Percentiles rank a stretch among this genome's conserved stretches.
phyloP scores from a whole-genome alignment of 768 basidiomycete species.

The Mycena albidolilacea region DNA sequence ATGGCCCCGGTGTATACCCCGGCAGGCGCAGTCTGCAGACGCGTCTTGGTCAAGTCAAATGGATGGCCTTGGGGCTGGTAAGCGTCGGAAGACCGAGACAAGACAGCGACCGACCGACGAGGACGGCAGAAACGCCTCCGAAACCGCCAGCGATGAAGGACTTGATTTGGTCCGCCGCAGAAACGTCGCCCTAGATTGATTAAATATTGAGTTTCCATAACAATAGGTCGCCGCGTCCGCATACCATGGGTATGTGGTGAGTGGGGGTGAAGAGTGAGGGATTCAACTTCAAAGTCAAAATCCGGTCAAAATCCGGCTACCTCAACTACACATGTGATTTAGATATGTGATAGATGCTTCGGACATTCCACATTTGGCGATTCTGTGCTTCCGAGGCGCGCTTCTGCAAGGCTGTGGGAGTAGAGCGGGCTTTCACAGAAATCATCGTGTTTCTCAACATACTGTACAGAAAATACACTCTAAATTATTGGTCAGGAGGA shows the following conservation, averaged over 20 bases:
- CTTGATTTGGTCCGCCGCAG: conserved; percentile 71
- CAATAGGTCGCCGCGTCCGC: not conserved
- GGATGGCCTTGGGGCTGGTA: conserved; percentile 80
- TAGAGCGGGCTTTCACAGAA: conserved; percentile 5
- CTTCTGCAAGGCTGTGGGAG: not conserved
- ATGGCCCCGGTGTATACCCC: conserved; percentile 93
- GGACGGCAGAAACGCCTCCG: conserved; percentile 89
- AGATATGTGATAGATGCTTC: conserved; percentile 20
- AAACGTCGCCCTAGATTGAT: conserved; percentile 48
- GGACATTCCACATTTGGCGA: not conserved
- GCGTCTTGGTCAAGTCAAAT: conserved; percentile 97
- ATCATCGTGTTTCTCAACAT: conserved; percentile 12
- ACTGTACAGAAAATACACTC: conserved; percentile 32
- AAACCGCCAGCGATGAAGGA: conserved; percentile 95
- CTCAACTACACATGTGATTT: conserved; percentile 21
- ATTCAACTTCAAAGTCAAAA: not conserved
- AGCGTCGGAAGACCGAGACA: conserved; percentile 1
- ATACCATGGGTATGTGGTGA: not conserved
- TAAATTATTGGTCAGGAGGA: conserved; percentile 14
- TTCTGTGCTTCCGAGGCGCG: not conserved
- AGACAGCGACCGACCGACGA: conserved; percentile 79
- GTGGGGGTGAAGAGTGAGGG: not conserved
- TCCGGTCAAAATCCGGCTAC: not conserved
- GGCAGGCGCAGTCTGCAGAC: conserved; percentile 91
- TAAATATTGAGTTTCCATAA: not conserved